A percentile compares a stretch with the other conserved stretches of the same genome.
Conservation (phyloP, 441 rosid genomes). For the Mallotus japonicus region DNA sequence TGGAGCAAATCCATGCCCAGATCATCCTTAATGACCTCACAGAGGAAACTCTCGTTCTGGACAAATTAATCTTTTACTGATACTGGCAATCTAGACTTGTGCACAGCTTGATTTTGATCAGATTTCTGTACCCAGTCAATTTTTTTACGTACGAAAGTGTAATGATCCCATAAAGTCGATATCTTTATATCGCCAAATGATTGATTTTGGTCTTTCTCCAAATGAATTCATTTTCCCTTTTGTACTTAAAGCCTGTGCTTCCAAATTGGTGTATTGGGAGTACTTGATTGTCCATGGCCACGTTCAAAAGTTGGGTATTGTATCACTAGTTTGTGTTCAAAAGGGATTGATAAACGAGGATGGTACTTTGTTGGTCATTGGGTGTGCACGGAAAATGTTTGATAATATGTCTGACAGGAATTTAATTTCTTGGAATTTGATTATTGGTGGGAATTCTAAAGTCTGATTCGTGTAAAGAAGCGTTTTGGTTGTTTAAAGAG, state of each 20-base stretch:
- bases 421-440: constrained; percentile 68
- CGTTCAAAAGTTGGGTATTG: constrained; percentile 28
- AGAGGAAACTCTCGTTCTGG: constrained; percentile 23
- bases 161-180: constrained; percentile 30
- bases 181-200: constrained; percentile 29
- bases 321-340: constrained; percentile 29
- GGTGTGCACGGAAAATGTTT: constrained; percentile 55
- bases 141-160: constrained; percentile 28
- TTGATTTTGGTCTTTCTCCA: constrained; percentile 30
- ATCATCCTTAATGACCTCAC: constrained; percentile 25
- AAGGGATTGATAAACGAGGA: constrained; percentile 56
- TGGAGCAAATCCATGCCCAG: constrained; percentile 33
- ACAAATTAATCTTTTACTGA: constrained; percentile 29
- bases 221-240: constrained; percentile 46
- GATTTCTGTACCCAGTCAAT: constrained; percentile 27
- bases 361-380: constrained; percentile 54
- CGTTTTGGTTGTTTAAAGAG: constrained; percentile 39
- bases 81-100: constrained; percentile 27
- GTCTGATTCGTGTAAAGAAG: constrained; percentile 44
- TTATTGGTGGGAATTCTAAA: constrained; percentile 68
- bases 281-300: constrained; percentile 31
- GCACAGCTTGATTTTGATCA: constrained; percentile 23
- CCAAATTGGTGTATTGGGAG: constrained; percentile 18
- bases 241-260: constrained; percentile 43
- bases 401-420: constrained; percentile 48